Percentiles rank a stretch among this genome's conserved stretches.
Conservation (phyloP, 2,329 filamentous ascomycete species). For the Didymellaceae sp. region DNA sequence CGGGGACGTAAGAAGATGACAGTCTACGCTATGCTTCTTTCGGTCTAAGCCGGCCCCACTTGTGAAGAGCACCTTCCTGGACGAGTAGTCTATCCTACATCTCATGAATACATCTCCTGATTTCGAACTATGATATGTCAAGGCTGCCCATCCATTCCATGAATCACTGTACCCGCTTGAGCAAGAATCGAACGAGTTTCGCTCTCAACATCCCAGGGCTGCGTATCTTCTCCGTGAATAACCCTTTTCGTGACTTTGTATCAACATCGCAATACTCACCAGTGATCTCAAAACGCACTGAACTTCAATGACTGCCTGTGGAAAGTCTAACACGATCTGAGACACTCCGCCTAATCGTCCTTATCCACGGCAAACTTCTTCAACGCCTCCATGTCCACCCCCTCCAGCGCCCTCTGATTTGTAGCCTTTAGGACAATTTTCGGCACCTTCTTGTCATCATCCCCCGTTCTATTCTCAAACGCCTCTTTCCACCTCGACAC, state of each 20-base stretch:
- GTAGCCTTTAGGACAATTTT: conserved; percentile 60
- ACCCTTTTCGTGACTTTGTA: too few species aligned
- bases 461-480: conserved; percentile 59
- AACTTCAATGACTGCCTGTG: too few species aligned
- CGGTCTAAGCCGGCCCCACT: conserved; percentile 1
- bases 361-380: conserved; percentile 57
- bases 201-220: too few species aligned
- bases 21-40: not conserved
- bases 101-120: not conserved
- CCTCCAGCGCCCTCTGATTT: conserved; percentile 59
- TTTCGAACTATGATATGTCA: not conserved
- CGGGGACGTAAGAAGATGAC: not conserved
- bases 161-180: too few species aligned
- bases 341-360: too few species aligned
- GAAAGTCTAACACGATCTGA: too few species aligned
- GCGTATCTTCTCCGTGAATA: too few species aligned
- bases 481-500: conserved; percentile 67
- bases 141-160: not conserved
- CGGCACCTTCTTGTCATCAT: conserved; percentile 55
- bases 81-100: conserved; percentile 1
- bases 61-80: conserved; percentile 11
- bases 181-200: too few species aligned
- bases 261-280: too few species aligned
- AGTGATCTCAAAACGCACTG: too few species aligned
- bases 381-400: conserved; percentile 57